Base-by-base conservation (phyloP, 257 asterid genomes). In the Solanum chiquidenum region DNA sequence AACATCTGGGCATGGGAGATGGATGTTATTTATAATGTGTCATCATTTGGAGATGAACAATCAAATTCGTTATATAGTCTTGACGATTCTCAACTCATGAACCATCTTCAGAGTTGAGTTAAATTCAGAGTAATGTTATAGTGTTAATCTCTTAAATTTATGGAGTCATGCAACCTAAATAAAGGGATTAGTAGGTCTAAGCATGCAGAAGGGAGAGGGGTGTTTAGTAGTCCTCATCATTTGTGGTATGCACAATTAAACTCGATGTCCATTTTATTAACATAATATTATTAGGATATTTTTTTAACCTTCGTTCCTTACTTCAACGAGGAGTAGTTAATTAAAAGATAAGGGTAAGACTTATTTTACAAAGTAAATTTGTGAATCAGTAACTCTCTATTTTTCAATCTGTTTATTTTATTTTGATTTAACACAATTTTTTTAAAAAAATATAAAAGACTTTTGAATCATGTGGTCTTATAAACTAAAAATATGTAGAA, bases 41-140 rank as follows among this genome's bases (percentile, higher is more conserved):
- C 8, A n/a, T n/a, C 1, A 10, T n/a, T 62, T 5, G 33, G 13
- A 16, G 14, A 2, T 62, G 16, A 0, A 62, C 3, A 62, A 2
- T n/a, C 1, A 0, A 0, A 10, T 4, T 62, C 16, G 1, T 2
- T 62, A n/a, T 62, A 2, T 62, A 62, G 1, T 11, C 7, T 62
- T n/a, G 7, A 5, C 4, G 1, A 62, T 62, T 25, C 16, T 23
- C 0, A 60, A n/a, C 6, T 23, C 27, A 21, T 4, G 25, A 60
- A 21, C 27, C n/a, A 21, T 3, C 27, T 58, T 62, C 10, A 2
- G 16, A 4, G 31, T 62, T 4, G 1, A 23, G 13, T n/a, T 62
- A 10, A 62, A 62, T 10, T 11, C 0, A 6, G 0, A 52, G n/a
- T 10, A n/a, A n/a, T 12, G 4, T 62, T n/a, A 9, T 23, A n/a